Evolutionary conservation across 2,329 filamentous ascomycete species (phyloP).

Genomic region (Trichoderma lentiforme): DNA sequence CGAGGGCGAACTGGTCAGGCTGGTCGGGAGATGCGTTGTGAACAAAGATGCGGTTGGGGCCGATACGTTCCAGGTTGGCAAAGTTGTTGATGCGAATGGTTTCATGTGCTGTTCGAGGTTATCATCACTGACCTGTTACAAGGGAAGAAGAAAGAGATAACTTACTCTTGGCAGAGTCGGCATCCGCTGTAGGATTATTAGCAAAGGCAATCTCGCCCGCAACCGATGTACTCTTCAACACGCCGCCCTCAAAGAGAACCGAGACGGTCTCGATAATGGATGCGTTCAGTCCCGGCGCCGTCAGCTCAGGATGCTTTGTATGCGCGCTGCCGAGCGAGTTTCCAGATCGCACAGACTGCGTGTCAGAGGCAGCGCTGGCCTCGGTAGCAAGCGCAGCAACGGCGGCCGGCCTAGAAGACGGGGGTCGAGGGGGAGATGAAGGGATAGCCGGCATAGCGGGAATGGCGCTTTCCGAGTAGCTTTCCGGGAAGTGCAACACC

Average conservation of each 20-base stretch:
- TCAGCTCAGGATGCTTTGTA: slow-evolving; percentile 78
- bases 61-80: slow-evolving; percentile 81
- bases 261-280: slow-evolving; percentile 93
- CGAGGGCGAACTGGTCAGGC: slow-evolving; percentile 76
- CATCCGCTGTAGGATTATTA: slow-evolving; percentile 58
- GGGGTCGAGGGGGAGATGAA: slow-evolving; percentile 20
- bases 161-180: slow-evolving; percentile 48
- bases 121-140: neutral
- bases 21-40: slow-evolving; percentile 61
- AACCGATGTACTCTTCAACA: slow-evolving; percentile 67
- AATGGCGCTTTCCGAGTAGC: slow-evolving; percentile 31
- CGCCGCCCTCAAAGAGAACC: slow-evolving; percentile 73
- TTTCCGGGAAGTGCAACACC: slow-evolving; percentile 35
- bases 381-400: slow-evolving; percentile 61
- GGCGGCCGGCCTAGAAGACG: slow-evolving; percentile 41
- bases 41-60: slow-evolving; percentile 89
- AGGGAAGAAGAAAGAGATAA: slow-evolving; percentile 16
- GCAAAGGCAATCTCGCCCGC: slow-evolving; percentile 86
- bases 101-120: slow-evolving; percentile 43
- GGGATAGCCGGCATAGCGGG: slow-evolving; percentile 26
- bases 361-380: slow-evolving; percentile 67
- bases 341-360: slow-evolving; percentile 85
- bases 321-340: slow-evolving; percentile 71
- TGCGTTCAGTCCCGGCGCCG: slow-evolving; percentile 74
- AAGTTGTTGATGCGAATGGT: slow-evolving; percentile 86